Evolutionary conservation across 1,284 basidiomycete species (phyloP), one percentile per base, ranked within the genome.

Genomic region (Chondrostereum purpureum): DNA sequence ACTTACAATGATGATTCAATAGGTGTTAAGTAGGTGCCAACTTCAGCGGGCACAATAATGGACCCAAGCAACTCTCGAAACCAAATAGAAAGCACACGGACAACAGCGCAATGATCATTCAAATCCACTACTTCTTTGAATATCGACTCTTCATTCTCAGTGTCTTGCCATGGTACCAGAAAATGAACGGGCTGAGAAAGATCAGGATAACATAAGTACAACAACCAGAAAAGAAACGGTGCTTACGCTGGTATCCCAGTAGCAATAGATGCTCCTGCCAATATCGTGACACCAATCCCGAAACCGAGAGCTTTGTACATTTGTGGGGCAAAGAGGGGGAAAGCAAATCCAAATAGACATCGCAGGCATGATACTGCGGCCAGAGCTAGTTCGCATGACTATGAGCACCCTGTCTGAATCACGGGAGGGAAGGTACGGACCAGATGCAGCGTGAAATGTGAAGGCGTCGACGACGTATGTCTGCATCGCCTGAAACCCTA

Each of bases 391-490:
- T 34, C 34, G 23, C n/a, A 43, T 35, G n/a, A n/a, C n/a, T n/a
- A n/a, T 2, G 17, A 18, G 14, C 13, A 20, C n/a, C 14, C 35
- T 38, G n/a, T 23, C 33, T 18, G 42, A 14, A n/a, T n/a, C n/a
- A n/a, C n/a, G n/a, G n/a, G n/a, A n/a, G n/a, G n/a, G n/a, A n/a
- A n/a, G n/a, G n/a, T n/a, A n/a, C n/a, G n/a, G n/a, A n/a, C n/a
- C n/a, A n/a, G n/a, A n/a, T 3, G 81, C 82, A 27, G 82, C 75
- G 54, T 83, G 71, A 22, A 83, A 60, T 0, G 81, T 78, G 59
- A 83, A 87, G 0, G 77, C 63, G 53, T 84, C 81, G 19, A 85
- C 74, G 46, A 85, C 66, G 49, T 88, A 83, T 0, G 73, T 77
- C 54, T 80, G 77, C 27, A 80, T 77, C 2, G 68, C 56, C 58